phyloP scores from a whole-genome alignment of 176 grass and related monocot species.

The Phoenix roebelenii region DNA sequence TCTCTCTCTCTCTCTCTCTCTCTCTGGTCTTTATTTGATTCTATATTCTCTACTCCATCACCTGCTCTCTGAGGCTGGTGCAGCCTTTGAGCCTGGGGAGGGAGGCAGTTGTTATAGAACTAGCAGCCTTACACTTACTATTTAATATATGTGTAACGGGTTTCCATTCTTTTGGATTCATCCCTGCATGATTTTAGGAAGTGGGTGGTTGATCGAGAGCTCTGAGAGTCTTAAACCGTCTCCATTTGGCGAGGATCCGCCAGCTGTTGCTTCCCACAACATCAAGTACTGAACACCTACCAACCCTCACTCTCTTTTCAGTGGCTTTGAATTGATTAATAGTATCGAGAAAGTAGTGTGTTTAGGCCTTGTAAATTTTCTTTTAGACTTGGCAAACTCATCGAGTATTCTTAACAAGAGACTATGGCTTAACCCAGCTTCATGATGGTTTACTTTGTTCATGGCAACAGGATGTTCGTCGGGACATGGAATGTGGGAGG shows the following conservation, averaged over 20 bases:
- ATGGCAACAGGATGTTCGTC: conserved; percentile 45
- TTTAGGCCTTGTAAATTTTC: too few species aligned
- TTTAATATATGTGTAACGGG: too few species aligned
- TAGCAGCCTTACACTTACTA: too few species aligned
- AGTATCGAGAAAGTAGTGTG: too few species aligned
- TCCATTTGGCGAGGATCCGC: conserved; percentile 14
- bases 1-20: conserved; percentile 5
- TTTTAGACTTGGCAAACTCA: too few species aligned
- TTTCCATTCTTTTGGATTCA: not conserved
- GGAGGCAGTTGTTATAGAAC: too few species aligned
- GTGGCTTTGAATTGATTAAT: too few species aligned
- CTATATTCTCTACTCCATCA: too few species aligned
- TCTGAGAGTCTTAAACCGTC: conserved; percentile 35
- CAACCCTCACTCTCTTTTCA: too few species aligned
- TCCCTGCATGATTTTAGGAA: conserved; percentile 3
- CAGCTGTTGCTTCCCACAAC: conserved; percentile 27
- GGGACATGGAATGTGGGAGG: conserved; percentile 98
- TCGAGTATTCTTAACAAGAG: too few species aligned
- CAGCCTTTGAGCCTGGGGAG: too few species aligned
- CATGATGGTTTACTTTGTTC: not conserved
- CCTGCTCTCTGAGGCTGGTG: too few species aligned
- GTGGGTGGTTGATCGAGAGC: conserved; percentile 61
- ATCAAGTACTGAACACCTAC: conserved; percentile 33
- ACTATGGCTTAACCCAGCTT: not conserved
- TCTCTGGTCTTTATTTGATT: not conserved